These are phyloP conservation scores for Trichopus zeylanicus DNA, from an alignment of 116 monocot species.

Conservation along the genomic window DNA sequence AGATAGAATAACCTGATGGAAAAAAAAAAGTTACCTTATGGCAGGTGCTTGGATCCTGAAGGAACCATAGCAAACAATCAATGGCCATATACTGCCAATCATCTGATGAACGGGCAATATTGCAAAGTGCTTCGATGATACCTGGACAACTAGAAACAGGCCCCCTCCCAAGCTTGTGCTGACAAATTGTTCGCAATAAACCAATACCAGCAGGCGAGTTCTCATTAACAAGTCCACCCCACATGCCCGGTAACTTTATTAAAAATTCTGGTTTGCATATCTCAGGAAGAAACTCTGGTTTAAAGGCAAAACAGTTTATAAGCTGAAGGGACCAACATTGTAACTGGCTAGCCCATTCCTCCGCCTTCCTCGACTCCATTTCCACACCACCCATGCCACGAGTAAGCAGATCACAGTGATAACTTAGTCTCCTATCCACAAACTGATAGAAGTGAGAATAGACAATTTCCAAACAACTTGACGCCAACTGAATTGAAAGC, in stretches of 20 bases:
- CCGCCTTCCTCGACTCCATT: slow-evolving; percentile 97
- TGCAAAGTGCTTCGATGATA: slow-evolving; percentile 77
- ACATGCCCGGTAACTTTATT: slow-evolving; percentile 74
- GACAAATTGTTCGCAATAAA: slow-evolving; percentile 83
- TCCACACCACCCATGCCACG: slow-evolving; percentile 97
- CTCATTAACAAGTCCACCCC: slow-evolving; percentile 99
- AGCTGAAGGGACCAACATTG: slow-evolving; percentile 99
- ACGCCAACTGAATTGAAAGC: slow-evolving; percentile 82
- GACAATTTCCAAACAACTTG: slow-evolving; percentile 89
- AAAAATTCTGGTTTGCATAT: slow-evolving; percentile 89
- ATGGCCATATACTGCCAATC: slow-evolving; percentile 99
- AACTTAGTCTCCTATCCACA: slow-evolving; percentile 65
- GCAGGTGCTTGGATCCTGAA: slow-evolving; percentile 68
- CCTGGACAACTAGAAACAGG: slow-evolving; percentile 50
- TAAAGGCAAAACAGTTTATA: slow-evolving; percentile 98
- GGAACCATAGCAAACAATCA: slow-evolving; percentile 91
- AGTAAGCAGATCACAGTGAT: slow-evolving; percentile 95
- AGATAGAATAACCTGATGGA: no score
- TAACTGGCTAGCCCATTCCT: slow-evolving; percentile 99
- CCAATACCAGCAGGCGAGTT: slow-evolving; percentile 97
- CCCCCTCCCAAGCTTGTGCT: slow-evolving; percentile 78
- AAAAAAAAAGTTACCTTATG: slow-evolving; percentile 91
- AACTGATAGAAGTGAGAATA: slow-evolving; percentile 92
- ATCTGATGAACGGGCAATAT: slow-evolving; percentile 90
- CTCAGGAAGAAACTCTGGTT: slow-evolving; percentile 78